Percentiles rank a stretch among this genome's conserved stretches.
Conservation (phyloP, 208 protist genomes). For the Leishmania turanica region DNA sequence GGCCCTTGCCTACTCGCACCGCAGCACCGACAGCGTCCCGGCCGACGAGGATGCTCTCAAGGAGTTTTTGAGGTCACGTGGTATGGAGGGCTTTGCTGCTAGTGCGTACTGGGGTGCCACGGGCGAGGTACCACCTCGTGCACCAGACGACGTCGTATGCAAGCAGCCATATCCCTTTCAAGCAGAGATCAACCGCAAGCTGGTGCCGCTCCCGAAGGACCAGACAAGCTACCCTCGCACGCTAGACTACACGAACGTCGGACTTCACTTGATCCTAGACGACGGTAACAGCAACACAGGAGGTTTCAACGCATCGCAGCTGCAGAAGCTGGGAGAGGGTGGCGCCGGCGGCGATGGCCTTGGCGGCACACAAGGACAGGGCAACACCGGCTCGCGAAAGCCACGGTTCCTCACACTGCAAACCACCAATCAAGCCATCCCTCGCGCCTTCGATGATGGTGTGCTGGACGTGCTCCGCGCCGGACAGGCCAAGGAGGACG, state of each 20-base stretch:
- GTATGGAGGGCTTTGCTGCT: conserved; percentile 63
- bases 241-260: conserved; percentile 68
- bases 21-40: conserved; percentile 19
- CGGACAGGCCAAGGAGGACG: conserved; percentile 51
- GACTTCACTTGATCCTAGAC: conserved; percentile 62
- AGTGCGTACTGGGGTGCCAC: conserved; percentile 88
- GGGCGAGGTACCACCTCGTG: conserved; percentile 73
- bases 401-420: conserved; percentile 69
- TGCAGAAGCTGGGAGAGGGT: conserved; percentile 40
- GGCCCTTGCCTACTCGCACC: conserved; percentile 46
- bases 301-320: conserved; percentile 69
- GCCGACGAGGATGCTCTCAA: conserved; percentile 54
- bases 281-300: conserved; percentile 40
- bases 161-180: conserved; percentile 76
- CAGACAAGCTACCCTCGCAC: conserved; percentile 79
- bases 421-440: conserved; percentile 66
- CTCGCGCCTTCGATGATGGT: conserved; percentile 62
- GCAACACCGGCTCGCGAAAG: conserved; percentile 30
- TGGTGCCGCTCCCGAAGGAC: conserved; percentile 79
- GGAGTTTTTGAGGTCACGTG: conserved; percentile 52
- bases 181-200: conserved; percentile 81
- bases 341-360: conserved; percentile 4
- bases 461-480: conserved; percentile 61
- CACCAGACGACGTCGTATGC: conserved; percentile 64
- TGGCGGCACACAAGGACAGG: not conserved